Conservation (phyloP, 2,329 filamentous ascomycete species). For the Venturia oleaginea region DNA sequence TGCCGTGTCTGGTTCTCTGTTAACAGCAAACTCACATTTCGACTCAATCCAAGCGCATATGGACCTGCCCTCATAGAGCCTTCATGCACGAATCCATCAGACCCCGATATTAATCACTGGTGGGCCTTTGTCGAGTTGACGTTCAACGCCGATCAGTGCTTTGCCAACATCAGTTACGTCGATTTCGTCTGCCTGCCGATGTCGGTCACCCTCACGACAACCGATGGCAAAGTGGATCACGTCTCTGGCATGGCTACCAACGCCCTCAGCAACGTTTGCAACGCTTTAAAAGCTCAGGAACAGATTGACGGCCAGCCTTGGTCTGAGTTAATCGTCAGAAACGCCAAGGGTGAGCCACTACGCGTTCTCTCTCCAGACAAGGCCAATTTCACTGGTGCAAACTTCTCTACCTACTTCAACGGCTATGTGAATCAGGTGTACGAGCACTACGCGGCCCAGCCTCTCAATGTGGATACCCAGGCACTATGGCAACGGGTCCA, state of each 20-base stretch:
- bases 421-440: slow-evolving; percentile 45
- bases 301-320: slow-evolving; percentile 49
- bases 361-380: slow-evolving; percentile 38
- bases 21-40: slow-evolving; percentile 53
- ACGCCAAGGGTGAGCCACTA: slow-evolving; percentile 26
- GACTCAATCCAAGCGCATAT: slow-evolving; percentile 61
- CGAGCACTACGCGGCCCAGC: slow-evolving; percentile 33
- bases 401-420: slow-evolving; percentile 43
- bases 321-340: slow-evolving; percentile 48
- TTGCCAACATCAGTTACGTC: slow-evolving; percentile 58
- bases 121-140: slow-evolving; percentile 43
- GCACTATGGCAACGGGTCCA: slow-evolving; percentile 45
- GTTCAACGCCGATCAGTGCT: slow-evolving; percentile 37
- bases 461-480: slow-evolving; percentile 47
- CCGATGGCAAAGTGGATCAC: slow-evolving; percentile 30
- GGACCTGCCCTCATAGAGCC: slow-evolving; percentile 67
- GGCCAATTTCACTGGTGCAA: slow-evolving; percentile 36
- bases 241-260: slow-evolving; percentile 50
- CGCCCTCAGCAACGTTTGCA: slow-evolving; percentile 37
- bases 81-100: slow-evolving; percentile 54
- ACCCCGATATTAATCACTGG: slow-evolving; percentile 36
- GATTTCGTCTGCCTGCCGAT: slow-evolving; percentile 56
- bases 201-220: slow-evolving; percentile 34
- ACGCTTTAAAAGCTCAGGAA: slow-evolving; percentile 35
- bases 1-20: slow-evolving; percentile 64